phyloP scores from a whole-genome alignment of 352 stramenopile species.

The Globisporangium canariense region DNA sequence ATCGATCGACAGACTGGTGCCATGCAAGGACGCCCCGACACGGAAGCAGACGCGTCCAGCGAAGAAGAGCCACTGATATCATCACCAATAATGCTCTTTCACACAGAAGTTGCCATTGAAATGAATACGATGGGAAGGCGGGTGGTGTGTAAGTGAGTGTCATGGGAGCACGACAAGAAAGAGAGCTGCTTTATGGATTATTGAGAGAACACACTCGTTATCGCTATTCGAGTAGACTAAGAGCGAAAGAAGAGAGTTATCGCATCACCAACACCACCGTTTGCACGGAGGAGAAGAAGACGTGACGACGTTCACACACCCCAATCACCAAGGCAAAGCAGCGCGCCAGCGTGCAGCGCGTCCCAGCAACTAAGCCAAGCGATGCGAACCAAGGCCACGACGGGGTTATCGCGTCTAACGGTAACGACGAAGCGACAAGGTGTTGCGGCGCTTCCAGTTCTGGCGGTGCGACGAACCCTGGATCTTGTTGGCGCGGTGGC shows the following conservation, averaged over 20 bases:
- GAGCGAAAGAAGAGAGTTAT: background rate
- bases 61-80: too few species aligned
- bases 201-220: background rate
- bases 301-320: background rate
- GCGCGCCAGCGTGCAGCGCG: background rate
- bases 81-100: too few species aligned
- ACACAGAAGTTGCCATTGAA: background rate
- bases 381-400: constrained; percentile 10
- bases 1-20: background rate
- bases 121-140: background rate
- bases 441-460: constrained; percentile 99
- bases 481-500: constrained; percentile 99
- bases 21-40: too few species aligned
- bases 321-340: constrained; percentile 2
- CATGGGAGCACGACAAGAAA: constrained; percentile 16
- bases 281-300: too few species aligned
- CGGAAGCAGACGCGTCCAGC: too few species aligned
- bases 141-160: background rate
- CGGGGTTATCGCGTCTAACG: constrained; percentile 61
- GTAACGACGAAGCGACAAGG: constrained; percentile 97
- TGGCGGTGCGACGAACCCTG: constrained; percentile 95
- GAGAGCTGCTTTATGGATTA: constrained; percentile 10
- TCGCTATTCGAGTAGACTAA: constrained; percentile 1
- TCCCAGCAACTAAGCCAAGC: constrained; percentile 15
- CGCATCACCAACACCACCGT: background rate